phyloP scores from a whole-genome alignment of 1,284 basidiomycete species.

The Sanghuangporus sanghuang region DNA sequence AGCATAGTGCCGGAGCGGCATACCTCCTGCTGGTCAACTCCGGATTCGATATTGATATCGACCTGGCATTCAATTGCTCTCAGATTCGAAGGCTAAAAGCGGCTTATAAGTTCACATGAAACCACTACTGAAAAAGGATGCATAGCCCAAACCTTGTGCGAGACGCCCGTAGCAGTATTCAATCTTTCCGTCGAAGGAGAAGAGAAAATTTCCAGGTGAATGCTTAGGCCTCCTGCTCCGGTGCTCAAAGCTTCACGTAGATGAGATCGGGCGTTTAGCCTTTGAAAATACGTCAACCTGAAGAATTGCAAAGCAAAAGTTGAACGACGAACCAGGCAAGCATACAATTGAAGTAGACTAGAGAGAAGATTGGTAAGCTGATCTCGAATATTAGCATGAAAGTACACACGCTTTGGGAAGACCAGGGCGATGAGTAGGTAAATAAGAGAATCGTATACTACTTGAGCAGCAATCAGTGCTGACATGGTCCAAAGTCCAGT shows the following conservation, averaged over 20 bases:
- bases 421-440: constrained; percentile 7
- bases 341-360: background rate
- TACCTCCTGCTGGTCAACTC: background rate
- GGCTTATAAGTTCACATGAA: background rate
- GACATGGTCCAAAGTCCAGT: constrained; percentile 23
- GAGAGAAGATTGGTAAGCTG: background rate
- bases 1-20: background rate
- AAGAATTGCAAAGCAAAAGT: background rate
- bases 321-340: background rate
- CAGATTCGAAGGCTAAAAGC: background rate
- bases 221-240: background rate
- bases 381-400: background rate
- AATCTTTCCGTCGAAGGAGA: background rate
- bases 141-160: background rate
- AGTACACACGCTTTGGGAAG: background rate
- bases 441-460: constrained; percentile 8
- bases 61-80: background rate
- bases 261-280: background rate
- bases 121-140: background rate
- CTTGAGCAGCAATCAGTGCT: constrained; percentile 1
- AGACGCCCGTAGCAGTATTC: background rate
- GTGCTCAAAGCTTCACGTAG: background rate
- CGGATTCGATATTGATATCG: background rate
- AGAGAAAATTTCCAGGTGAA: background rate
- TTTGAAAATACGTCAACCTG: background rate